Base-by-base conservation (phyloP, 306 rosid species). In the Castanea crenata region DNA sequence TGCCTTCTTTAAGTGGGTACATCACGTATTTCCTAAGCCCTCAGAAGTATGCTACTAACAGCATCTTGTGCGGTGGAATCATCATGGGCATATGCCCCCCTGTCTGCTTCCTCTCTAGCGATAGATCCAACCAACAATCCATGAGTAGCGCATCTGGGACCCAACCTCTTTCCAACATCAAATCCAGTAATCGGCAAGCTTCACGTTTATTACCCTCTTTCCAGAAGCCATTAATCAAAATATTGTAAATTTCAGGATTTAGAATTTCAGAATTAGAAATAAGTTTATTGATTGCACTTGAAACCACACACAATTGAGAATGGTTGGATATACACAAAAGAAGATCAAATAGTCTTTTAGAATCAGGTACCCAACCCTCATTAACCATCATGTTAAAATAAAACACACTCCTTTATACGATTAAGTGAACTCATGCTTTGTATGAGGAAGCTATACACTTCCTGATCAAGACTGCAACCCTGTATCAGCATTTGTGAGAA, bases 161-260 rank as follows among this genome's bases (percentile, higher is more conserved):
- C 97, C 97, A 95, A 76, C 98, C 95, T 79, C 84, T 86, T 79
- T 95, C 97, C 88, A 94, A 79, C 97, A 92, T 94, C 71, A 80
- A 75, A 75, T 94, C 97, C 84, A 94, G 84, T 32, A 94, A 83
- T 23, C 49, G 71, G 5, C 46, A 51, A 0, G 99, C 97, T 77
- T 88, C 87, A 0, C 7, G 46, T 81, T 80, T 86, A 73, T 81
- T 80, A 75, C 91, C 95, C 87, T 94, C 99, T 86, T 86, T 92
- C 97, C 91, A 89, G 51, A 92, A 83, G 68, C 97, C 96, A 74
- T 85, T 77, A 74, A 92, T 86, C 79, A 90, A 85, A 64, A 95
- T 61, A 77, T 84, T 88, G 85, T 76, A 91, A 34, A 80, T 67
- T 19, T 81, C 78, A 16, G 99, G 73, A 81, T 83, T 81, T 74